phyloP scores from a whole-genome alignment of 2,329 filamentous ascomycete genomes.

The Fusarium caatingaense region DNA sequence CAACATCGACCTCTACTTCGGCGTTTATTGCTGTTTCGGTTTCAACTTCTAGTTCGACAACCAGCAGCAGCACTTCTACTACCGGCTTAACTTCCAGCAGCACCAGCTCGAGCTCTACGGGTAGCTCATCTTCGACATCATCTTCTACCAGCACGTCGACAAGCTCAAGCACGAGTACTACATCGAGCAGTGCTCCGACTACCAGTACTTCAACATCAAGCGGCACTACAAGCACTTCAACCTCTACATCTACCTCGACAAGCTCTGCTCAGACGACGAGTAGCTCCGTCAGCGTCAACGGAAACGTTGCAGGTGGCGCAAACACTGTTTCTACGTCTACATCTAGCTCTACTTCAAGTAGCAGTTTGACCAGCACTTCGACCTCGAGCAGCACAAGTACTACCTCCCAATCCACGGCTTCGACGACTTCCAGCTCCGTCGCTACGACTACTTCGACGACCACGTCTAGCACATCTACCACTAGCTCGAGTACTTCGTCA shows the following conservation, averaged over 20 bases:
- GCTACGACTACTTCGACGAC: background rate
- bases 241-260: fast-evolving
- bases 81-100: no score
- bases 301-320: background rate
- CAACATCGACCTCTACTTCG: fast-evolving
- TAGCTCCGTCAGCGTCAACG: background rate
- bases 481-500: background rate
- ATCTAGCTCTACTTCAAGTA: background rate
- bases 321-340: background rate
- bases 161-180: background rate
- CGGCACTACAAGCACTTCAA: background rate
- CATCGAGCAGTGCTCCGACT: fast-evolving
- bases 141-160: background rate
- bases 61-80: fast-evolving
- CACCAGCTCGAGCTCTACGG: background rate
- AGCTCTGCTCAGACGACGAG: background rate
- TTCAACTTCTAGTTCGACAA: background rate
- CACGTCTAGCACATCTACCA: background rate
- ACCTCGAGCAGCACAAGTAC: background rate
- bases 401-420: background rate
- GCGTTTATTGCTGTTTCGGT: fast-evolving
- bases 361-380: background rate
- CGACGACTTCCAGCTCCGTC: background rate
- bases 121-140: background rate
- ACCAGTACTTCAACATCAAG: background rate